A percentile compares a stretch with the other conserved stretches of the same genome.
Conservation (phyloP, 140 eudicot genomes). For the Senecio squalidus region DNA sequence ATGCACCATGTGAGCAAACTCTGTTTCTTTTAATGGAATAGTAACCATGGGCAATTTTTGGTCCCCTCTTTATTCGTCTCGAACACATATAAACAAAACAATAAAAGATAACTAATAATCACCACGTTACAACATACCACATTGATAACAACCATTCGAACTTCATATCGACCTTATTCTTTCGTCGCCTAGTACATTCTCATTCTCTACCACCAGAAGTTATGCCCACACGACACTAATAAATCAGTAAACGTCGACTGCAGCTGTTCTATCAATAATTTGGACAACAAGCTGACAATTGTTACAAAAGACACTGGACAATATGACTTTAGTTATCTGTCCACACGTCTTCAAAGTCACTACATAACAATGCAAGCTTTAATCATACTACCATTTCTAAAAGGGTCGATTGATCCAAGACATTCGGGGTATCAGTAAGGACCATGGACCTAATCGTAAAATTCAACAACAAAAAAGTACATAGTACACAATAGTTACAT, state of each 20-base stretch:
- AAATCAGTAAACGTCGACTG: neutral
- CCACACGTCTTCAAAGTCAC: too few relatives aligned
- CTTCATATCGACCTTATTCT: neutral
- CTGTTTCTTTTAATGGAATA: slow-evolving; percentile 10
- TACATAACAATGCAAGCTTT: too few relatives aligned
- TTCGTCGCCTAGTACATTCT: neutral
- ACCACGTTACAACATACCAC: neutral
- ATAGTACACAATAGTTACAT: slow-evolving; percentile 1
- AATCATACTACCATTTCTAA: too few relatives aligned
- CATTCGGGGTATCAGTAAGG: neutral
- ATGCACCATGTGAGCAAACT: slow-evolving; percentile 26
- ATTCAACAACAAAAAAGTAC: slow-evolving; percentile 1
- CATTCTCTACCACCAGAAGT: neutral
- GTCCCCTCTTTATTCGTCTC: slow-evolving; percentile 17
- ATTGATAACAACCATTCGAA: neutral
- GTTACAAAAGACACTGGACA: neutral
- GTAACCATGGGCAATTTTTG: slow-evolving; percentile 17
- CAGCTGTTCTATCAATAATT: neutral
- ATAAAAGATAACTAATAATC: slow-evolving; percentile 1
- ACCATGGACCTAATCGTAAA: too few relatives aligned
- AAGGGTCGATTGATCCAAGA: neutral
- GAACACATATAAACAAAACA: slow-evolving; percentile 16
- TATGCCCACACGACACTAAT: neutral
- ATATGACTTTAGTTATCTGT: neutral
- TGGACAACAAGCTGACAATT: neutral